Conservation (phyloP, 1,139 yeast genomes). For the Geotrichum histeridarum region DNA sequence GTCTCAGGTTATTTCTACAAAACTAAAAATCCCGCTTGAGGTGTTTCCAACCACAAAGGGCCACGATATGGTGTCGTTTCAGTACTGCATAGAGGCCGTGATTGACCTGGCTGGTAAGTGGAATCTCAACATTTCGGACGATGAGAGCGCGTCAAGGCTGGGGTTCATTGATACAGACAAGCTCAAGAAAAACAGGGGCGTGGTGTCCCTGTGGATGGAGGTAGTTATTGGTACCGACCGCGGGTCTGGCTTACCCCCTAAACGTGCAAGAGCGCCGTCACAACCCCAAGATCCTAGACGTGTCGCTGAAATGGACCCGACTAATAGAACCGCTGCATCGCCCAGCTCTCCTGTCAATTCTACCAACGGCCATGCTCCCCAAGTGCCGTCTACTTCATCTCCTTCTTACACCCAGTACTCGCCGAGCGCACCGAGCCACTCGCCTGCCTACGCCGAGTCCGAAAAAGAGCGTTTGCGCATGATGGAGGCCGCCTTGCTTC, state of each 20-base stretch:
- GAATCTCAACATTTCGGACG: slow-evolving; percentile 38
- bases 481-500: slow-evolving; percentile 54
- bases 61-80: slow-evolving; percentile 70
- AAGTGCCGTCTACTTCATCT: slow-evolving; percentile 3
- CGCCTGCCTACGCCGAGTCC: slow-evolving; percentile 15
- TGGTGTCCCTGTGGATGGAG: slow-evolving; percentile 72
- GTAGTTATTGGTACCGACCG: slow-evolving; percentile 74
- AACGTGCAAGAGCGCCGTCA: slow-evolving; percentile 15
- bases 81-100: slow-evolving; percentile 77
- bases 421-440: background rate
- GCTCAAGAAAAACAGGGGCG: slow-evolving; percentile 67
- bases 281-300: background rate
- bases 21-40: slow-evolving; percentile 72
- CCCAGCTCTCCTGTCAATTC: background rate
- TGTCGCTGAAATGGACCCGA: background rate
- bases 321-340: slow-evolving; percentile 8
- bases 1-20: slow-evolving; percentile 59
- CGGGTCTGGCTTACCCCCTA: slow-evolving; percentile 30
- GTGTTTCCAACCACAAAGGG: slow-evolving; percentile 80
- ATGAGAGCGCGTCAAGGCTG: slow-evolving; percentile 27
- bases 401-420: background rate
- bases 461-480: slow-evolving; percentile 55
- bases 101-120: slow-evolving; percentile 58
- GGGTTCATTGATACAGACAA: slow-evolving; percentile 72
- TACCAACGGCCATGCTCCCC: slow-evolving; percentile 17